phyloP scores from a whole-genome alignment of 495 filamentous ascomycete genomes.

The Daldinia grandis region DNA sequence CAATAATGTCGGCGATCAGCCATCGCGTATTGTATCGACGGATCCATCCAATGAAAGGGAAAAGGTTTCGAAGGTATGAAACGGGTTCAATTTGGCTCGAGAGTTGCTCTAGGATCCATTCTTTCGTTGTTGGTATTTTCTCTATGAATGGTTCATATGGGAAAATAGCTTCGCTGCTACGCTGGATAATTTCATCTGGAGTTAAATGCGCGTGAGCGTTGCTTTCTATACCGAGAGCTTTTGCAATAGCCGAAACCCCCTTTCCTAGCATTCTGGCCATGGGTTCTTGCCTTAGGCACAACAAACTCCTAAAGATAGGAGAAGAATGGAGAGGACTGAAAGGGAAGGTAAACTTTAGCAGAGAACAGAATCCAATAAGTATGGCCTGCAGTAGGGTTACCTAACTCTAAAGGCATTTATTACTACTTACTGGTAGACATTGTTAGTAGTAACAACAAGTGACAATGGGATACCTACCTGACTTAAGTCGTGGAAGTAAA shows the following conservation, averaged over 20 bases:
- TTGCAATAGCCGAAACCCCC: neutral
- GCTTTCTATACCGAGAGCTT: neutral
- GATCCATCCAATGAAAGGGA: neutral
- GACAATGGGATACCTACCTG: neutral
- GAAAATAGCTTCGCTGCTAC: neutral
- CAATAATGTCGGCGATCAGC: constrained; percentile 1
- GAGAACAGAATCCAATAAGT: neutral
- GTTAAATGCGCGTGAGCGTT: neutral
- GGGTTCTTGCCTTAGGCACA: neutral
- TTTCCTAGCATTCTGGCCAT: neutral
- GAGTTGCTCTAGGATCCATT: neutral
- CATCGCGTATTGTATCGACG: constrained; percentile 7
- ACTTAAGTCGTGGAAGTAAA: neutral
- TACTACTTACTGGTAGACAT: neutral
- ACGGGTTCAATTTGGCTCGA: neutral
- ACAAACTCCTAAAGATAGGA: neutral
- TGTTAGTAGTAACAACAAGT: neutral
- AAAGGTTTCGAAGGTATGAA: constrained; percentile 1
- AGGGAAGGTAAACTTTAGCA: neutral
- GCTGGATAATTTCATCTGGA: constrained; percentile 8
- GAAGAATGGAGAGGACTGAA: neutral
- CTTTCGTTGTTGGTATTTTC: constrained; percentile 5
- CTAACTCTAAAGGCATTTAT: neutral
- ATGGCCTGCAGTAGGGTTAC: neutral
- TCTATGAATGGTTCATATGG: constrained; percentile 9